These are phyloP conservation scores for Teratosphaeria zuluensis DNA, from an alignment of 2,329 filamentous ascomycete species.

Conservation along the genomic window DNA sequence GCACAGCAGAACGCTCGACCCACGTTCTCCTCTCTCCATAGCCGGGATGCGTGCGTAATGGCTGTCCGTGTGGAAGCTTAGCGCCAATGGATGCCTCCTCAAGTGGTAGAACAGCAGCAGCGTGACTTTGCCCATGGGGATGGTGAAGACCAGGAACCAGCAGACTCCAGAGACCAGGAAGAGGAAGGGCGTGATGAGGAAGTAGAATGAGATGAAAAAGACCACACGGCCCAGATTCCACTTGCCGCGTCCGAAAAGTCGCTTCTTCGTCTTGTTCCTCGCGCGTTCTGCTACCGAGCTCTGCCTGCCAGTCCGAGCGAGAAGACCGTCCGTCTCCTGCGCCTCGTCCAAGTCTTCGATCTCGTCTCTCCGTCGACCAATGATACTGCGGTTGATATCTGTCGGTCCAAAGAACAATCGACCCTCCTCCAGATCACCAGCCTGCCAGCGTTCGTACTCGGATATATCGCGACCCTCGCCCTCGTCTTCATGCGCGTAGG, in stretches of 20 bases:
- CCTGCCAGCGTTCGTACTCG: constrained; percentile 99
- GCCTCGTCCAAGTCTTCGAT: constrained; percentile 58
- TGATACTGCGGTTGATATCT: constrained; percentile 58
- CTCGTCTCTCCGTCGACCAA: constrained; percentile 79
- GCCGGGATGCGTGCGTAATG: constrained; percentile 57
- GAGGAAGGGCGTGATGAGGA: constrained; percentile 75
- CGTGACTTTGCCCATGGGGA: constrained; percentile 96
- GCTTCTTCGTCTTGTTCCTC: constrained; percentile 52
- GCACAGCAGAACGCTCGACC: constrained; percentile 72
- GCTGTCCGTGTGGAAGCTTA: constrained; percentile 85
- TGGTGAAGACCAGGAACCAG: constrained; percentile 95
- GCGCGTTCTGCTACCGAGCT: constrained; percentile 9
- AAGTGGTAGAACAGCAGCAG: constrained; percentile 84
- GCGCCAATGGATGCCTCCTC: constrained; percentile 78
- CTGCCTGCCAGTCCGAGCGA: constrained; percentile 41
- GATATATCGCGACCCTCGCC: constrained; percentile 94
- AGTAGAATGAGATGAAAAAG: constrained; percentile 95
- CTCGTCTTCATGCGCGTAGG: constrained; percentile 87
- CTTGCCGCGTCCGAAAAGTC: constrained; percentile 86
- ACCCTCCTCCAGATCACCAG: constrained; percentile 89
- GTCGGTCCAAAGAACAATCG: constrained; percentile 88
- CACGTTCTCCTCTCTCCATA: constrained; percentile 44
- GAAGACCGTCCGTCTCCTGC: constrained; percentile 80
- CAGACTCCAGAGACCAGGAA: constrained; percentile 80
- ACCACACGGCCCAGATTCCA: constrained; percentile 93